Evolutionary conservation across 352 stramenopile genomes (phyloP), one percentile per base, ranked within the genome.

Genomic region (Phytophthora rubi): DNA sequence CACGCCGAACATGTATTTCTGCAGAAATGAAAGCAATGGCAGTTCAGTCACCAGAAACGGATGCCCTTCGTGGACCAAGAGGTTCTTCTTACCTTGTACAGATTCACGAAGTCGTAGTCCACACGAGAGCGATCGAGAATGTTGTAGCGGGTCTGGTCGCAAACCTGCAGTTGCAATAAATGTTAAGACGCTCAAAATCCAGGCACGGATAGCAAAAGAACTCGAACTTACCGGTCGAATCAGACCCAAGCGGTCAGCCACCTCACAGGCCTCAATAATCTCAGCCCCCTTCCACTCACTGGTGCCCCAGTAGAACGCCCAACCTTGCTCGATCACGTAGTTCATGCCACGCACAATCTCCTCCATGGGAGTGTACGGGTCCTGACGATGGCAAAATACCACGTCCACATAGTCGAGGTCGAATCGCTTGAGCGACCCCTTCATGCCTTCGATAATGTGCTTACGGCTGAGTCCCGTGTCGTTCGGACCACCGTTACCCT

Each of bases 61-160:
- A 42, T 6, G 2, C 12, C 9, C 9, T 6, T 16, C 23, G 23
- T 26, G 23, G 23, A 16, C 12, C 1, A n/a, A 32, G 13, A 12
- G 4, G 9, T 28, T 23, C 13, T n/a, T n/a, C 49, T 48, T 70
- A 90, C 52, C 53, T 75, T 76, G 63, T 72, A 76, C 61, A 93
- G 26, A 33, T 82, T 77, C 35, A 77, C 62, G 54, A 87, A 93
- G 65, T 93, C 75, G 60, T 85, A 88, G 60, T 92, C 85, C 23
- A 93, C 80, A 18, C 78, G 73, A 32, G 80, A 80, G 37, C 84
- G 81, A 45, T 92, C 70, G 47, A 93, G 78, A 55, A 93, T 89
- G 63, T 92, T 83, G 79, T 93, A 93, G 52, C 88, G 76, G 5
- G 82, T 85, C 71, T 93, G 84, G 51, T 93, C 83, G 13, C 80